Conservation (phyloP, 2,329 filamentous ascomycete species). For the Xylaria sp. region DNA sequence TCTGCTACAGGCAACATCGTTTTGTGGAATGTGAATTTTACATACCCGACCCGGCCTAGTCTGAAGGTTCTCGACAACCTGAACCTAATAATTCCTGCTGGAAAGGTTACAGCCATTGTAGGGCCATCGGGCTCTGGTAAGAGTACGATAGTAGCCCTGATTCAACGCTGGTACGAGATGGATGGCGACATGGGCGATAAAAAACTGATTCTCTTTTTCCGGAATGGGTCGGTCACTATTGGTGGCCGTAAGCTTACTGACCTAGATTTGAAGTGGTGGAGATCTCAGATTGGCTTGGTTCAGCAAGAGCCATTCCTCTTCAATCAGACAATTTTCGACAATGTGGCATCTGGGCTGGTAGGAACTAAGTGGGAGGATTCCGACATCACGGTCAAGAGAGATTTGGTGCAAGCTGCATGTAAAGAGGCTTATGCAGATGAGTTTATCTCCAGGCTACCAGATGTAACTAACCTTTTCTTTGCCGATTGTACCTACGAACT, state of each 20-base stretch:
- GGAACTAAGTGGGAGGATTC: conserved; percentile 63
- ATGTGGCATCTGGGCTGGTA: conserved; percentile 68
- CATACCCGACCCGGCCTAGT: conserved; percentile 73
- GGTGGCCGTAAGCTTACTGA: conserved; percentile 64
- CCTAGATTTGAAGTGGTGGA: conserved; percentile 72
- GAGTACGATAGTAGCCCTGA: conserved; percentile 75
- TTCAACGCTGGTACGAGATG: conserved; percentile 77
- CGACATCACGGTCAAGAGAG: conserved; percentile 57
- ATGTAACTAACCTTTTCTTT: conserved; percentile 39
- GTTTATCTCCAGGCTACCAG: conserved; percentile 64
- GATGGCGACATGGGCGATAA: conserved; percentile 54
- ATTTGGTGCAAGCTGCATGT: conserved; percentile 63
- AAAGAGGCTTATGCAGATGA: conserved; percentile 67
- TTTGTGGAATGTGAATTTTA: conserved; percentile 72
- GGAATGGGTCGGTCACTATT: conserved; percentile 63
- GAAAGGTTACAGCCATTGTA: conserved; percentile 79
- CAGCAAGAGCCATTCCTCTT: conserved; percentile 76
- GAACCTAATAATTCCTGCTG: conserved; percentile 66
- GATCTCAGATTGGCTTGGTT: conserved; percentile 70
- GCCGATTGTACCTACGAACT: conserved; percentile 1
- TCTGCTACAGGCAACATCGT: conserved; percentile 64
- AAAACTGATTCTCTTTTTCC: conserved; percentile 46
- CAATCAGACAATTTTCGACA: conserved; percentile 71
- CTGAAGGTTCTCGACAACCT: conserved; percentile 71
- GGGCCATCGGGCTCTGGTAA: conserved; percentile 79